Conservation (phyloP, 345 rosid species). For the Eucalyptus viminalis region DNA sequence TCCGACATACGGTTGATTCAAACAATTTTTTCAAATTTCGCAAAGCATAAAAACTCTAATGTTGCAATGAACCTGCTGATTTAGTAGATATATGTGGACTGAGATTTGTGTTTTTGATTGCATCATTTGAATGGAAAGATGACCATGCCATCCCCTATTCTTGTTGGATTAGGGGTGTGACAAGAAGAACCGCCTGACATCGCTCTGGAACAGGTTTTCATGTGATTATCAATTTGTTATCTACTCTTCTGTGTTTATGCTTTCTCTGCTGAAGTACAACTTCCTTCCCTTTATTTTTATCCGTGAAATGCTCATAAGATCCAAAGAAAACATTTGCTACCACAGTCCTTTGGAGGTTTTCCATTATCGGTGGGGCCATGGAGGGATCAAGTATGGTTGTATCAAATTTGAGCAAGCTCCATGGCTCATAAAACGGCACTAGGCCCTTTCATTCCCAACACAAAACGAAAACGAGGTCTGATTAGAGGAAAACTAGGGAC, state of each 20-base stretch:
- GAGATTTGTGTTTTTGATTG: too few relatives aligned
- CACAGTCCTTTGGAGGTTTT: not conserved
- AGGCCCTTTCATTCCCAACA: not conserved
- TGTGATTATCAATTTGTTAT: not conserved
- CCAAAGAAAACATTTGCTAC: not conserved
- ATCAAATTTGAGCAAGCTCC: not conserved
- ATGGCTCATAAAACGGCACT: not conserved
- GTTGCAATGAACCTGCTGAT: accelerated
- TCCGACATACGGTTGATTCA: accelerated
- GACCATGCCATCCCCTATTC: not conserved
- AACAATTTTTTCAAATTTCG: too few relatives aligned
- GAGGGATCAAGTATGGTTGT: not conserved
- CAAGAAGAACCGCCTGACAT: not conserved
- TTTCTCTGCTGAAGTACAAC: not conserved
- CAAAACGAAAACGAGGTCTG: not conserved
- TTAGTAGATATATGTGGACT: too few relatives aligned
- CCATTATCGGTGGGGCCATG: not conserved
- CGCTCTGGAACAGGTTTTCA: not conserved
- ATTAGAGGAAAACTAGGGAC: not conserved
- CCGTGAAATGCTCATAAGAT: not conserved
- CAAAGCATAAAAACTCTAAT: too few relatives aligned
- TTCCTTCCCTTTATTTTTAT: not conserved
- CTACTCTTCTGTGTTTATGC: not conserved
- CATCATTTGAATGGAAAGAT: too few relatives aligned
- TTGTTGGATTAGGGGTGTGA: not conserved